Percentiles rank a stretch among this genome's conserved stretches.
Evolutionary conservation across 345 rosid species (phyloP).

Genomic region (Balakata baccata): DNA sequence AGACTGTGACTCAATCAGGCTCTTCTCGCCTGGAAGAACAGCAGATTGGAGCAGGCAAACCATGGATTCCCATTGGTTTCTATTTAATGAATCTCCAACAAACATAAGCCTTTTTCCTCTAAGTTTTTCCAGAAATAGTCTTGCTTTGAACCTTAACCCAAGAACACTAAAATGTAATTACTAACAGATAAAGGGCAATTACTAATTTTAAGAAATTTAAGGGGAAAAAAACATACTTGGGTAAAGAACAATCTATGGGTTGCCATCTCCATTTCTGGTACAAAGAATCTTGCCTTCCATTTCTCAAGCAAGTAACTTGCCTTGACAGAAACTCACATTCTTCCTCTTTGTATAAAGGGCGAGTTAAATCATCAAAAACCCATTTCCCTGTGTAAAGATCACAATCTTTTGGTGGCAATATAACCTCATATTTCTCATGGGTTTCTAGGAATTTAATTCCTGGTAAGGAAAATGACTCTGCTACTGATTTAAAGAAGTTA

Average conservation of each 20-base stretch:
- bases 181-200: background rate
- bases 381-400: slow-evolving; percentile 28
- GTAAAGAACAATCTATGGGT: slow-evolving; percentile 31
- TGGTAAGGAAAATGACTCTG: slow-evolving; percentile 4
- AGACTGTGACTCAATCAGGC: slow-evolving; percentile 35
- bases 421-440: background rate
- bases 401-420: slow-evolving; percentile 18
- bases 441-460: background rate
- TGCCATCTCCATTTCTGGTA: slow-evolving; percentile 38
- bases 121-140: slow-evolving; percentile 51
- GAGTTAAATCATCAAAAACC: slow-evolving; percentile 26
- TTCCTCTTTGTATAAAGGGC: slow-evolving; percentile 26
- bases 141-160: slow-evolving; percentile 47
- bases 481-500: slow-evolving; percentile 11
- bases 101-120: slow-evolving; percentile 62
- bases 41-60: slow-evolving; percentile 60
- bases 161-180: background rate
- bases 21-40: slow-evolving; percentile 38
- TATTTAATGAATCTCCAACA: slow-evolving; percentile 63
- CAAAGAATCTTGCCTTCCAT: slow-evolving; percentile 26
- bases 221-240: slow-evolving; percentile 12
- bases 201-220: background rate
- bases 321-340: slow-evolving; percentile 23
- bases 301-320: slow-evolving; percentile 32
- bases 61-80: slow-evolving; percentile 65